Conservation (phyloP, 2,329 filamentous ascomycete genomes). For the Fusarium armeniacum region DNA sequence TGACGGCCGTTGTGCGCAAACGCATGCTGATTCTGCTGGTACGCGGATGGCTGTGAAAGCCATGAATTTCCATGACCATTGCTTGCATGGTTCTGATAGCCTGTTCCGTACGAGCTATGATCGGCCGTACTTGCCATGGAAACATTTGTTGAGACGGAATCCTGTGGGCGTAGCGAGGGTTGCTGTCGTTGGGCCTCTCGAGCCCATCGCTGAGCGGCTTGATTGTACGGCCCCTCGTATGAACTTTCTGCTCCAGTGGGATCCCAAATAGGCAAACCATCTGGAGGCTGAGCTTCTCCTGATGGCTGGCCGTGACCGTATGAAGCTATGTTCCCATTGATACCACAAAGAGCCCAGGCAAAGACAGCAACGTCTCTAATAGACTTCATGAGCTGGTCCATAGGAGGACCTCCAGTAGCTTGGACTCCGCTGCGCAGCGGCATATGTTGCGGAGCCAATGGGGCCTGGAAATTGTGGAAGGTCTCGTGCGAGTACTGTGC, state of each 20-base stretch:
- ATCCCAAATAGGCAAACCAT: constrained; percentile 50
- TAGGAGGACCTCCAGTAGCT: constrained; percentile 65
- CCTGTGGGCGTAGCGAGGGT: constrained; percentile 3
- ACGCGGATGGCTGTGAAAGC: constrained; percentile 23
- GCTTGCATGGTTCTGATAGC: constrained; percentile 16
- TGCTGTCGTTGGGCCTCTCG: constrained; percentile 23
- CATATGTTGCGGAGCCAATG: constrained; percentile 61
- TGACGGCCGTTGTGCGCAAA: constrained; percentile 30
- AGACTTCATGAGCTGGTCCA: constrained; percentile 78
- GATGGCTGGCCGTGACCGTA: constrained; percentile 73
- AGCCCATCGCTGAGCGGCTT: constrained; percentile 46
- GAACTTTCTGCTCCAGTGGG: constrained; percentile 33
- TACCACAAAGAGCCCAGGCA: constrained; percentile 85
- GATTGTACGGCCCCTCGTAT: constrained; percentile 47
- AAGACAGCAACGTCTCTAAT: constrained; percentile 91
- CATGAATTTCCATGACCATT: constrained; percentile 25
- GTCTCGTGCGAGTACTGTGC: constrained; percentile 59
- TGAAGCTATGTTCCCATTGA: constrained; percentile 79
- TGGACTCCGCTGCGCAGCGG: constrained; percentile 61
- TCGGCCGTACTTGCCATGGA: constrained; percentile 9
- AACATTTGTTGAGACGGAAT: constrained; percentile 14
- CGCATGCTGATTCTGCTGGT: constrained; percentile 37
- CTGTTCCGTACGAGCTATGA: constrained; percentile 5
- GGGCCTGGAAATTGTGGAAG: constrained; percentile 47
- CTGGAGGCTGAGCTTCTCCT: constrained; percentile 71